Evolutionary conservation across 2,329 filamentous ascomycete genomes (phyloP).

Genomic region (Cyanodermella asteris): DNA sequence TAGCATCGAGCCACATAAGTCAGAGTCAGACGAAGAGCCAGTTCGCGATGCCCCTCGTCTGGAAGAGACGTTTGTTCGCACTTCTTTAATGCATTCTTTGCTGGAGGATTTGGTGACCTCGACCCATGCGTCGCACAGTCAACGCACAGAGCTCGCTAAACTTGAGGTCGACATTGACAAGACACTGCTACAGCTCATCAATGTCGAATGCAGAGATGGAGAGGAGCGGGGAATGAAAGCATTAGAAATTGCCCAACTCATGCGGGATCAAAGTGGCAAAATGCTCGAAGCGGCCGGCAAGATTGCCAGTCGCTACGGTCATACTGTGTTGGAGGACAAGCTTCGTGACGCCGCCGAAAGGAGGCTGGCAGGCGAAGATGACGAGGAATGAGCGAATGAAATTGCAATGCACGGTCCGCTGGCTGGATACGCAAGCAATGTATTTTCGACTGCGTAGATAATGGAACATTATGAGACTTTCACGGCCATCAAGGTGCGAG

Average conservation of each 20-base stretch:
- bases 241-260: constrained; percentile 67
- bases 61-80: constrained; percentile 63
- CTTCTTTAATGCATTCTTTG: constrained; percentile 49
- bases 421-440: too few relatives aligned
- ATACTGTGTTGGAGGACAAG: constrained; percentile 65
- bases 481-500: too few relatives aligned
- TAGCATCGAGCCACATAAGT: constrained; percentile 27
- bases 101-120: constrained; percentile 51
- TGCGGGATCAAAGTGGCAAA: constrained; percentile 63
- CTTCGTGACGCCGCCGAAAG: constrained; percentile 67
- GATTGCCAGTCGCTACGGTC: constrained; percentile 67
- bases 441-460: too few relatives aligned
- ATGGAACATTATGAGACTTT: too few relatives aligned
- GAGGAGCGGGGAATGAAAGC: constrained; percentile 91
- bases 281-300: constrained; percentile 85
- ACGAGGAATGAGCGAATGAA: constrained; percentile 13
- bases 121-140: constrained; percentile 39
- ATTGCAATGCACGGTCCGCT: constrained; percentile 27
- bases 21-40: constrained; percentile 18
- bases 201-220: constrained; percentile 71
- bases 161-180: constrained; percentile 79
- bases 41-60: constrained; percentile 29
- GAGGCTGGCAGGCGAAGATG: constrained; percentile 38
- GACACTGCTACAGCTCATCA: constrained; percentile 68
- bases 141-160: constrained; percentile 44